A percentile compares a stretch with the other conserved stretches of the same genome.
Conservation (phyloP, 345 rosid species). For the Eucalyptus virginea region DNA sequence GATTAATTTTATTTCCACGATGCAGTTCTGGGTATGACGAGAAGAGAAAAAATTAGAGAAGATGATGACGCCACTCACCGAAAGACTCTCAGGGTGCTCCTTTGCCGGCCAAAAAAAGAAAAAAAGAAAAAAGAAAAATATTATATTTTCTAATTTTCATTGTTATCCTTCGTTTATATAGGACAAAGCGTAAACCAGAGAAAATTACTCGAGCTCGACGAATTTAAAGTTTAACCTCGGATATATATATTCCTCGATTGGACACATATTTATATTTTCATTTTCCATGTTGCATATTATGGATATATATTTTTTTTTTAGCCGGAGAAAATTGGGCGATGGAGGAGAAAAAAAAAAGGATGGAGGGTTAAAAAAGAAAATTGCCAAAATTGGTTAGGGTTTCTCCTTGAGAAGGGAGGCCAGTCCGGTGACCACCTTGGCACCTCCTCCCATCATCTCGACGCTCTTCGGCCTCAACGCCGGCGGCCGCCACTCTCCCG, state of each 20-base stretch:
- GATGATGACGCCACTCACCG: not conserved
- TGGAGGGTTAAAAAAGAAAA: not conserved
- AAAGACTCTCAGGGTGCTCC: not conserved
- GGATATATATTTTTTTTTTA: not conserved
- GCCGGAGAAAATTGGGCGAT: not conserved
- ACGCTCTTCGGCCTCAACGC: conserved; percentile 41
- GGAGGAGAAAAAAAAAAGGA: not conserved
- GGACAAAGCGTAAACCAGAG: not conserved
- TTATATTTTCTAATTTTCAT: not conserved
- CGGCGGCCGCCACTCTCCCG: conserved; percentile 42
- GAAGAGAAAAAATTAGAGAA: not conserved
- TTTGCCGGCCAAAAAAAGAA: not conserved
- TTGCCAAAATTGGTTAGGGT: conserved; percentile 40
- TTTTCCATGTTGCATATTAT: not conserved
- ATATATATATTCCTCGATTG: not conserved
- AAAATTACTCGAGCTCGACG: not conserved
- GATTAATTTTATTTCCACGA: not conserved
- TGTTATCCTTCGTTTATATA: not conserved
- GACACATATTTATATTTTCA: not conserved
- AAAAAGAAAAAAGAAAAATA: no score
- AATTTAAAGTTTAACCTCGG: not conserved
- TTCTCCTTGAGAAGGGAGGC: conserved; percentile 74
- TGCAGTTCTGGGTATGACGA: not conserved
- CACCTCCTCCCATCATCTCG: conserved; percentile 49
- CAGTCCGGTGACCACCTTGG: conserved; percentile 75